phyloP scores from a whole-genome alignment of 208 protist genomes.

The Leishmania martiniquensis region DNA sequence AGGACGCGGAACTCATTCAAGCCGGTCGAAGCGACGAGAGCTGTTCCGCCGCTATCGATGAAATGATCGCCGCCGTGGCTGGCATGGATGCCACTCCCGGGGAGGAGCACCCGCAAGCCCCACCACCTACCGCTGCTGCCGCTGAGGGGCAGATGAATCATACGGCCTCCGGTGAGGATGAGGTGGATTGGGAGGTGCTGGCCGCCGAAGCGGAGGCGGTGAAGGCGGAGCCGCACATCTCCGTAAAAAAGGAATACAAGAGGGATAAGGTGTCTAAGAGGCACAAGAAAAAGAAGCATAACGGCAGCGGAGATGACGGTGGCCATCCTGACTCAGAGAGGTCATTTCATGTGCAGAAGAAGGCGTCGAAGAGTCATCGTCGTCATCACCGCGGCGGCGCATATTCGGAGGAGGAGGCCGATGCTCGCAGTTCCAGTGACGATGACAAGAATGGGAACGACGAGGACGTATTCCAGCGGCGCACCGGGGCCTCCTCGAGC shows the following conservation, averaged over 20 bases:
- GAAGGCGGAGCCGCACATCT: neutral
- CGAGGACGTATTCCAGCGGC: constrained; percentile 20
- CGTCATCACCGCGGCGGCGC: constrained; percentile 9
- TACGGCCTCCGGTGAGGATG: neutral
- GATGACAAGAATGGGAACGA: constrained; percentile 20
- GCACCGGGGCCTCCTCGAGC: constrained; percentile 15
- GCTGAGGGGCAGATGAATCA: neutral
- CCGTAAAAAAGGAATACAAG: neutral
- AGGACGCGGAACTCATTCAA: constrained; percentile 44
- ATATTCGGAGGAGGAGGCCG: constrained; percentile 1
- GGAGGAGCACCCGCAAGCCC: neutral
- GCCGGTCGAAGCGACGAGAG: constrained; percentile 37
- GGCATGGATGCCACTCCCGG: neutral
- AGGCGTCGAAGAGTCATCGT: constrained; percentile 15
- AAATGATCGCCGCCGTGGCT: constrained; percentile 30
- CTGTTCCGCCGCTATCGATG: constrained; percentile 65
- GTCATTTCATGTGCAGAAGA: constrained; percentile 8
- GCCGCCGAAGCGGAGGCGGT: constrained; percentile 4
- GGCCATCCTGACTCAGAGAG: neutral
- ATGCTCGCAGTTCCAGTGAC: constrained; percentile 14
- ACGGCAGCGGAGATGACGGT: neutral
- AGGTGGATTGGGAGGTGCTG: neutral
- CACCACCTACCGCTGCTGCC: neutral
- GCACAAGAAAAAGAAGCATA: constrained; percentile 18
- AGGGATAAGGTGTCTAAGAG: constrained; percentile 34